Evolutionary conservation across 2,329 filamentous ascomycete species (phyloP), one percentile per base, ranked within the genome.

Genomic region (Phaeophleospora eucalypticola): DNA sequence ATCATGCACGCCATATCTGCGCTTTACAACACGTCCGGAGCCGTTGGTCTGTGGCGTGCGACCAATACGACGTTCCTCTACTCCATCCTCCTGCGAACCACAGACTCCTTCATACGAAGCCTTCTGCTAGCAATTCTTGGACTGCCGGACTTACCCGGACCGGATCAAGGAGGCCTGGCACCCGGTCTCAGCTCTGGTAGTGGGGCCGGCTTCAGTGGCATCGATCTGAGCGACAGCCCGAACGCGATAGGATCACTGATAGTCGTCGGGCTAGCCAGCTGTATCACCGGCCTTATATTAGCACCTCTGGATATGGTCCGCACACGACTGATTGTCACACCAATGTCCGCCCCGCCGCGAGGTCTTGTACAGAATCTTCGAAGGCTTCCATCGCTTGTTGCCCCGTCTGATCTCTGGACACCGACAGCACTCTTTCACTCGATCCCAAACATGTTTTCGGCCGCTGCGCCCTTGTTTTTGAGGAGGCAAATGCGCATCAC

Each of bases 21-120:
- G 64, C 72, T 97, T 16, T 97, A 93, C 87, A 79, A 84, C 39
- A 91, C 86, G 58, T 91, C 95, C 65, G 88, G 89, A 29, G 84
- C 84, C 0, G 90, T 89, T 77, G 93, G 93, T 3, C 83, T 96
- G 4, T 98, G 91, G 90, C 96, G 96, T 67, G 79, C 85, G 7
- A 88, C 89, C 32, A 97, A 97, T 65, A 82, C 87, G 12, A 94
- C 89, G 1, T 98, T 97, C 62, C 76, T 97, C 41, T 95, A 97
- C 70, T 87, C 84, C 0, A 81, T 96, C 38, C 76, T 97, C 15
- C 81, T 90, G 52, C 89, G 89, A 9, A 84, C 94, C 6, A 73
- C 95, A 21, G 93, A 97, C 66, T 90, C 88, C 58, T 98, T 94
- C 83, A 87, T 90, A 8, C 81, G 89, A 59, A 93, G 89, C 60